These are phyloP conservation scores for Tremellales sp. DNA, from an alignment of 1,284 basidiomycete genomes.

Conservation along the genomic window DNA sequence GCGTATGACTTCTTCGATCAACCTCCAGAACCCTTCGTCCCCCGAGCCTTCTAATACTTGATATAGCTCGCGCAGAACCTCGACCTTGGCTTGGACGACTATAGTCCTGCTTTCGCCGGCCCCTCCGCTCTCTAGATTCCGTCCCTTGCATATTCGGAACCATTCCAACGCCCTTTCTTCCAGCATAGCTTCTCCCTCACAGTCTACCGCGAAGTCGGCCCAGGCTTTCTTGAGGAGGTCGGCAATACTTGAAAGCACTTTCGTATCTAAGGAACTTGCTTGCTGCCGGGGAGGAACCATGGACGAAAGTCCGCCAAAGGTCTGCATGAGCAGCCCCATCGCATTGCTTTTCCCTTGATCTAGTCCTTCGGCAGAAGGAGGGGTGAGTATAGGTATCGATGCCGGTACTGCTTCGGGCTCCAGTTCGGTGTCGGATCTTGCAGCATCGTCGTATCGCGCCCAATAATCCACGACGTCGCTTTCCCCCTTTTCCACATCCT, in stretches of 20 bases:
- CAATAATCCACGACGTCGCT: conserved; percentile 38
- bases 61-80: conserved; percentile 32
- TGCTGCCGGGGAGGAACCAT: background rate
- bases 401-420: conserved; percentile 1
- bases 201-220: conserved; percentile 8
- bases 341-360: background rate
- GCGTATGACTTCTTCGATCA: conserved; percentile 33
- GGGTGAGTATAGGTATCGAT: conserved; percentile 13
- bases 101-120: background rate
- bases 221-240: no score
- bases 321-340: background rate
- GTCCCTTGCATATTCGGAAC: conserved; percentile 24
- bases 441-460: conserved; percentile 34
- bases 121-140: conserved; percentile 6
- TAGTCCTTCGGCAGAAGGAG: conserved; percentile 3
- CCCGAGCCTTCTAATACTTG: conserved; percentile 16
- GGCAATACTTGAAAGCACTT: no score
- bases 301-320: background rate
- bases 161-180: conserved; percentile 36
- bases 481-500: conserved; percentile 10
- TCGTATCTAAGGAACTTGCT: background rate
- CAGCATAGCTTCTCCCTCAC: conserved; percentile 9
- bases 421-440: background rate
- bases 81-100: conserved; percentile 27
- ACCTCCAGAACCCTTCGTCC: conserved; percentile 32